Evolutionary conservation across 169 alveolate genomes (phyloP), one percentile per base, ranked within the genome.

Genomic region (Cryptosporidium meleagridis): DNA sequence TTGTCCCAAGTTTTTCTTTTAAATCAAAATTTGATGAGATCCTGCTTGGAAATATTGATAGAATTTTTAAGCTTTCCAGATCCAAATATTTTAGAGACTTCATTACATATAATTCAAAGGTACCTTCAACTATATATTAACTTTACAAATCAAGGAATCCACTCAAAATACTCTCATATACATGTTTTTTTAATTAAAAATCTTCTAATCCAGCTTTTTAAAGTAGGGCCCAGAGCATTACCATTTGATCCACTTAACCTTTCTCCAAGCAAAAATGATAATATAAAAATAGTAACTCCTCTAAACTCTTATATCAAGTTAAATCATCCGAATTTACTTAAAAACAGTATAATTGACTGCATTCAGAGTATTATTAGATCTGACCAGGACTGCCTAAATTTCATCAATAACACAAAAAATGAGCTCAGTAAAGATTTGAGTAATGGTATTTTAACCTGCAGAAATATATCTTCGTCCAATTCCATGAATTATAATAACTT

Each of bases 201-300:
- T 31, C 69, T 73, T 53, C 21, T 73, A 33, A 35, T 73, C 29
- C 55, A 59, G 16, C 71, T 73, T 3, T 26, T 73, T 1, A 52
- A 73, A 55, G 45, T 33, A 5, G 69, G 71, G 7, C 51, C 45
- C n/a, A 53, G 65, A 33, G 45, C 31, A 16, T 35, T 73, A 53
- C 71, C 86, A 53, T 73, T 73, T 55, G 86, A 73, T 37, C 86
- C 86, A 23, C 65, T 73, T 16, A 73, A 73, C 26, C 39, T 73
- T 5, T 55, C 86, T 33, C 70, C 52, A 55, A 73, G 65, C 65
- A 37, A 48, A 12, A 53, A 55, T 8, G 41, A 21, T 55, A 31
- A 73, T 33, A 73, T 53, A 14, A 55, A 73, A 6, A 55, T 73
- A 12, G 7, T 26, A 31, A 73, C 86, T 8, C 86, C 86, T n/a